These are phyloP conservation scores for Wickerhamiella dianesei DNA, from an alignment of 805 yeast species.

Conservation along the genomic window DNA sequence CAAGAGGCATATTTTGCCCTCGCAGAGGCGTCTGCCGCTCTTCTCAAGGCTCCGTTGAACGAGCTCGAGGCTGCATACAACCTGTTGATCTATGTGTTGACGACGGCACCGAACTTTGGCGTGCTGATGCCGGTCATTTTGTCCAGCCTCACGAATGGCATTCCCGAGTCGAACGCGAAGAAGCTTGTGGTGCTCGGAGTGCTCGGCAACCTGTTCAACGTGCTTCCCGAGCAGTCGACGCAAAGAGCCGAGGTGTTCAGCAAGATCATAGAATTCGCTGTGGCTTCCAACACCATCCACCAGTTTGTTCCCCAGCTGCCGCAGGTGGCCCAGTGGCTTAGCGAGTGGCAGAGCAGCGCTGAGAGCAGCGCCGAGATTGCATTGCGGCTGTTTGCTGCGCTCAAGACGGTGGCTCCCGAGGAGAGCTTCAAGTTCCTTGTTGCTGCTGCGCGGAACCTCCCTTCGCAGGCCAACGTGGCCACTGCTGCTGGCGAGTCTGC, in stretches of 20 bases:
- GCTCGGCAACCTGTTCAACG: conserved; percentile 29
- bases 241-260: conserved; percentile 23
- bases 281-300: conserved; percentile 22
- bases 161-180: conserved; percentile 18
- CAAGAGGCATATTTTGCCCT: conserved; percentile 22
- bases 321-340: conserved; percentile 27
- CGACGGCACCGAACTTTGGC: conserved; percentile 24
- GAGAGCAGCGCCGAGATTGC: conserved; percentile 20
- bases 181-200: conserved; percentile 24
- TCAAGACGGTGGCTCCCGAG: conserved; percentile 5
- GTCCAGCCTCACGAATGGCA: conserved; percentile 19
- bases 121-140: conserved; percentile 22
- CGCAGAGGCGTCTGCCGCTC: conserved; percentile 21
- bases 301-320: conserved; percentile 28
- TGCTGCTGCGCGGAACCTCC: conserved; percentile 14
- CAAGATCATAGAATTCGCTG: conserved; percentile 25
- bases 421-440: conserved; percentile 14
- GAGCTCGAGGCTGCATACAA: conserved; percentile 30
- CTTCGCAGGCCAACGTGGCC: conserved; percentile 12
- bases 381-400: conserved; percentile 18
- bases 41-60: conserved; percentile 24
- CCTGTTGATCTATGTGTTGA: conserved; percentile 26
- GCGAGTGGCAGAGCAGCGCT: conserved; percentile 24
- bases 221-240: conserved; percentile 22
- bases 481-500: conserved; percentile 18